Evolutionary conservation across 495 filamentous ascomycete species (phyloP), one percentile per base, ranked within the genome.

Genomic region (Sordaria brevicollis): DNA sequence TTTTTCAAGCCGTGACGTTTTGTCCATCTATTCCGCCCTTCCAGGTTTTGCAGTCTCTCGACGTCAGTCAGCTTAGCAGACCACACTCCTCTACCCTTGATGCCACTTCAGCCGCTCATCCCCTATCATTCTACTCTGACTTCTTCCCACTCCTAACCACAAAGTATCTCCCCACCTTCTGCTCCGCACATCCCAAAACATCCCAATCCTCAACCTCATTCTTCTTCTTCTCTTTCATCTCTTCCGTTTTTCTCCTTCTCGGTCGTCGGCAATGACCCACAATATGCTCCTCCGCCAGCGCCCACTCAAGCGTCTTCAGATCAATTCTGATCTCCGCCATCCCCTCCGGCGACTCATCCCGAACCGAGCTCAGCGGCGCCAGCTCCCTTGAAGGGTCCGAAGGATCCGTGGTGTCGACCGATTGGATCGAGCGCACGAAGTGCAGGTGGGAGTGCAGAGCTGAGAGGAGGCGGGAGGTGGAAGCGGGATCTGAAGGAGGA

Each of bases 401-500:
- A 62, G 49, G 49, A 2, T 84, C 89, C 0, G 80, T 77, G 1
- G 93, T 94, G 80, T 94, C 85, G 5, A 97, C 89, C n/a, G 78
- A 80, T 72, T 95, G 93, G 35, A 98, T 90, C 68, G 90, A 87
- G 68, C 85, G 87, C 41, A 98, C 93, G 74, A 99, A 98, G 74
- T 92, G 89, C 0, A 99, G 86, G 74, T 99, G 95, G 10, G 92
- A 88, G 54, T 89, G 83, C 7, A 99, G 85, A 0, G 90, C 92
- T 21, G 85, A 72, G 5, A 95, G 81, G 87, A 97, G 92, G 9
- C 80, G 73, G 0, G 79, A 67, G 73, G 92, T 88, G 35, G 80
- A 77, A 73, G 90, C 87, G 8, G 80, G 73, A 6, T 15, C 13
- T 5, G 82, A 74, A 2, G 95, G 94, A 7, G 84, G 84, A 0